Base-by-base conservation (phyloP, 164 flowering plant genomes). In the Platanus orientalis region DNA sequence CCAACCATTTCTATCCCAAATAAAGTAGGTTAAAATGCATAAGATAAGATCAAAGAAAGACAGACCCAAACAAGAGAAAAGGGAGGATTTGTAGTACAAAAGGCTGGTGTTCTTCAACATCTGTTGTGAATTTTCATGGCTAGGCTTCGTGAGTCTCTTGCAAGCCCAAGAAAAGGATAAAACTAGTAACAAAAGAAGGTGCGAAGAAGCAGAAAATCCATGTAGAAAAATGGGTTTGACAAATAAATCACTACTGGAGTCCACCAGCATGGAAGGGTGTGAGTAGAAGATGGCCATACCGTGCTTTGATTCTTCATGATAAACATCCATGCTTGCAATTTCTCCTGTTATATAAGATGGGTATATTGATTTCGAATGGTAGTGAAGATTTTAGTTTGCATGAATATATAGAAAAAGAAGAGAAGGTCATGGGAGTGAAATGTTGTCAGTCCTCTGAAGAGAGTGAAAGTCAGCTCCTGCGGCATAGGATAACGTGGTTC, bases 1-100 rank as follows among this genome's bases (percentile, higher is more conserved):
- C 88, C 89, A 81, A 23, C 71, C 87, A 79, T 68, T 78, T 63
- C 63, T 69, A 67, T 78, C 77, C 88, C 89, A 81, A 52, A 64
- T 73, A 49, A 86, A 83, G 60, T 74, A 78, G 51, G 59, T 74
- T 23, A 78, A 66, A 16, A 73, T 53, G 58, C 78, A 75, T 10
- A 86, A 28, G 1, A 68, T 51, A 6, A 88, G 61, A 78, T 72
- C 76, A 63, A 78, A 71, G 29, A 78, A 42, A 14, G 85, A 81
- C 26, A 89, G 60, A 36, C 72, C 73, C 27, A 79, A 51, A 66
- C 76, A 81, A 67, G 75, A 65, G 39, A 74, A 44, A 28, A 86
- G 55, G 62, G 78, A 69, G 20, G 36, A 64, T 21, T 64, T 84
- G 32, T 73, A 71, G 34, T 67, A 72, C 51, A 60, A 45, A 58